A percentile compares a stretch with the other conserved stretches of the same genome.
Evolutionary conservation across 176 grass and related monocot species (phyloP).

Genomic region (Juncus effusus): DNA sequence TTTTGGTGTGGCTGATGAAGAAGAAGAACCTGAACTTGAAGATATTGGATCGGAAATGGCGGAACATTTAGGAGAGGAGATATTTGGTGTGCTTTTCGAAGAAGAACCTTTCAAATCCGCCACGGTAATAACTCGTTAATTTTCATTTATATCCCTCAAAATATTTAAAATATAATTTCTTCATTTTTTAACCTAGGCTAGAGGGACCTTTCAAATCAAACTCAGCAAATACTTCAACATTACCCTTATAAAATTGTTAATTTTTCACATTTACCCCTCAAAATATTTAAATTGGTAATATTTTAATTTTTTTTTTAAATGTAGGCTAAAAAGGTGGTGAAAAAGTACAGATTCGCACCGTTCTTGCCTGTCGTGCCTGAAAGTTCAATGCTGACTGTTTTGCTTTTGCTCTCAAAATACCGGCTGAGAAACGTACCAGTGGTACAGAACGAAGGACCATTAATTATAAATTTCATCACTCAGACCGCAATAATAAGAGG

Average conservation of each 20-base stretch:
- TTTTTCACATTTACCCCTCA: no score
- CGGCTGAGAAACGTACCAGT: conserved; percentile 90
- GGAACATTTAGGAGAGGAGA: conserved; percentile 56
- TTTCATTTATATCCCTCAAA: no score
- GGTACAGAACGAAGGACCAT: conserved; percentile 52
- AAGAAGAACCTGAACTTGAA: conserved; percentile 47
- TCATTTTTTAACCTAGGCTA: neutral
- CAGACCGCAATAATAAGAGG: conserved; percentile 73
- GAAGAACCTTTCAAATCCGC: conserved; percentile 85
- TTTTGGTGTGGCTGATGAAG: conserved; percentile 54
- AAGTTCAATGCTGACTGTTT: conserved; percentile 73
- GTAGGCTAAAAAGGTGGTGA: conserved; percentile 68
- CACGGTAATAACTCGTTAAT: conserved; percentile 32
- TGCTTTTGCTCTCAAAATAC: conserved; percentile 92
- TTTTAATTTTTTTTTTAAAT: neutral
- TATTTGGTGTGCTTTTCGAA: conserved; percentile 56
- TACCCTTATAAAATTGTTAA: neutral
- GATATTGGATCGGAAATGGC: conserved; percentile 50
- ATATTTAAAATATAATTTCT: neutral
- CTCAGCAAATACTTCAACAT: neutral
- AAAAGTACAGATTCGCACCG: conserved; percentile 56
- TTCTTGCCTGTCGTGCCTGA: conserved; percentile 72
- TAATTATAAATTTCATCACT: conserved; percentile 92
- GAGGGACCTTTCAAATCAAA: neutral
- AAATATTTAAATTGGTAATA: no score